Evolutionary conservation across 2,329 filamentous ascomycete genomes (phyloP).

Genomic region (Cladobotryum protrusum): DNA sequence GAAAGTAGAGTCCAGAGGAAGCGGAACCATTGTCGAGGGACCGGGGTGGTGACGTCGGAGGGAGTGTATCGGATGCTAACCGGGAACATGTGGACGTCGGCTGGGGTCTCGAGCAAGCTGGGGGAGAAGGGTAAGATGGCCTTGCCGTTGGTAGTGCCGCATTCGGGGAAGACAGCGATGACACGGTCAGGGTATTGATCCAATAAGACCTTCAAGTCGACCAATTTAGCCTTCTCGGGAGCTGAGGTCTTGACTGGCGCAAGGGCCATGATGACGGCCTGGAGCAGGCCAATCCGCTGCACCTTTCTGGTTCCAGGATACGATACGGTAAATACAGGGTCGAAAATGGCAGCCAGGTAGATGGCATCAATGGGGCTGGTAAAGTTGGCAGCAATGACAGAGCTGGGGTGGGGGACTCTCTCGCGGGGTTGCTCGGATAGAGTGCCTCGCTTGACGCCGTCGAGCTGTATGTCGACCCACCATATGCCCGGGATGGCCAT

Average conservation of each 20-base stretch:
- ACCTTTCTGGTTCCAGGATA: constrained; percentile 72
- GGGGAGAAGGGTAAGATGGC: constrained; percentile 81
- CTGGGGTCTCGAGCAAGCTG: constrained; percentile 61
- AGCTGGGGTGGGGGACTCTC: constrained; percentile 70
- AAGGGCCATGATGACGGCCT: constrained; percentile 70
- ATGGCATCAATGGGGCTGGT: constrained; percentile 89
- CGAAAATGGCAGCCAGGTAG: constrained; percentile 92
- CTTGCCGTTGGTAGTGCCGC: constrained; percentile 87
- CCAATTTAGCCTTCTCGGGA: constrained; percentile 42
- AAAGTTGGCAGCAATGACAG: constrained; percentile 83
- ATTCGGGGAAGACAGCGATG: constrained; percentile 87
- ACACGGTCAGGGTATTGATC: constrained; percentile 64
- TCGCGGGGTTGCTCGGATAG: constrained; percentile 66
- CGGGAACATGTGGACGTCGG: constrained; percentile 74
- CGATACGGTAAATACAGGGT: constrained; percentile 85
- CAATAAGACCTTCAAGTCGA: constrained; percentile 58
- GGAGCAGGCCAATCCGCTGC: constrained; percentile 67
- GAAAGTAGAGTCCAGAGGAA: constrained; percentile 87
- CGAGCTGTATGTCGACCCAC: constrained; percentile 98
- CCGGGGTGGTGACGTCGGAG: constrained; percentile 81
- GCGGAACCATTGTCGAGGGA: constrained; percentile 63
- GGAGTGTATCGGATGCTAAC: constrained; percentile 86
- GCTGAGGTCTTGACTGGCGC: constrained; percentile 47
- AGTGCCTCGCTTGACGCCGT: constrained; percentile 89
- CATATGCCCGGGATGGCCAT: constrained; percentile 87